phyloP scores from a whole-genome alignment of 805 yeast genomes.

The Wickerhamomyces hampshirensis region DNA sequence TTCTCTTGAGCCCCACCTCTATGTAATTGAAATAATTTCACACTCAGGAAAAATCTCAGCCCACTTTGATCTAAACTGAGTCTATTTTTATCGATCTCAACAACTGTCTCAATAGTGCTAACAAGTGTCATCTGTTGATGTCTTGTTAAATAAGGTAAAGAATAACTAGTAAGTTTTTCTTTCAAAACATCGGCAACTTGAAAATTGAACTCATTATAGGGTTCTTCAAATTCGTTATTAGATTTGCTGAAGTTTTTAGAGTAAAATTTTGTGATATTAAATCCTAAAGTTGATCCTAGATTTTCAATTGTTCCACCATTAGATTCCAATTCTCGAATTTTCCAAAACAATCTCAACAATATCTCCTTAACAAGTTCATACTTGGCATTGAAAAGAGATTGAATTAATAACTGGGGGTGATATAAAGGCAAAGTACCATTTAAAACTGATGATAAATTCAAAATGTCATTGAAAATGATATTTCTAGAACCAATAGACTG shows the following conservation, averaged over 20 bases:
- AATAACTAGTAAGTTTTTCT: constrained; percentile 55
- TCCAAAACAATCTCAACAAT: constrained; percentile 46
- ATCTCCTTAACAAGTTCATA: constrained; percentile 50
- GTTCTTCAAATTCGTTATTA: constrained; percentile 27
- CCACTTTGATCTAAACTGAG: constrained; percentile 48
- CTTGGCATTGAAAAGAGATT: constrained; percentile 62
- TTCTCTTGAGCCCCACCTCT: constrained; percentile 42
- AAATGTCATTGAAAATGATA: constrained; percentile 48
- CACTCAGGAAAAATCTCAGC: constrained; percentile 63
- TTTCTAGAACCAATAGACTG: constrained; percentile 55
- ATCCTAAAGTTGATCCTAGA: constrained; percentile 27
- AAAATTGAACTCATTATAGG: constrained; percentile 36
- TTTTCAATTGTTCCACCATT: constrained; percentile 22
- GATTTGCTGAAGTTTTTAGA: constrained; percentile 1
- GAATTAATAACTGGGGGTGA: constrained; percentile 86
- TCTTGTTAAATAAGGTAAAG: constrained; percentile 78
- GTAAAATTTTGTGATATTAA: constrained; percentile 27
- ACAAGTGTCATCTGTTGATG: constrained; percentile 87
- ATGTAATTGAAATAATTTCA: constrained; percentile 58
- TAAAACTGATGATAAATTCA: constrained; percentile 67
- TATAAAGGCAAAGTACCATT: constrained; percentile 89
- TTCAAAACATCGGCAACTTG: constrained; percentile 43
- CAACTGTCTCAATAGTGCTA: constrained; percentile 61
- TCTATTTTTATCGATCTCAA: constrained; percentile 43
- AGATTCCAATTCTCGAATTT: constrained; percentile 50